Base-by-base conservation (phyloP, 208 protist genomes). In the Trypanosoma melophagium region DNA sequence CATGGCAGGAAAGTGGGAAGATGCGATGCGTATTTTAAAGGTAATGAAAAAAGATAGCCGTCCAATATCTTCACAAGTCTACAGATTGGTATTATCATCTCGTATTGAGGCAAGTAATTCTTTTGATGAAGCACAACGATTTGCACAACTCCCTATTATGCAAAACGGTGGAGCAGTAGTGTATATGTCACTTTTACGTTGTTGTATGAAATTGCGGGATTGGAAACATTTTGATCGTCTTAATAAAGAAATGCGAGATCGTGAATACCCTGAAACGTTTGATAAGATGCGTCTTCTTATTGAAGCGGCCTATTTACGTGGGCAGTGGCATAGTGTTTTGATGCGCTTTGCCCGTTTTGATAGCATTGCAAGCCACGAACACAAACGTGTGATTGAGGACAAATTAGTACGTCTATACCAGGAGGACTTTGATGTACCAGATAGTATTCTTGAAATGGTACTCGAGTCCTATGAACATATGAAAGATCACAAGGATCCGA, bases 221-320 rank as follows among this genome's bases (percentile, higher is more conserved):
- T 92, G 86, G 83, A 69, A 70, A 50, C 58, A 78, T 50, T 89
- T 92, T 71, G 76, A 76, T 25, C 58, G 59, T 41, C 57, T 92
- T 22, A 69, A 85, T 64, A 58, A 69, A 7, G 80, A 92, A 63
- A 89, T 92, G 86, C 67, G 74, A 28, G 58, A 74, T 24, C 74
- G 76, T 7, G 79, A 89, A 35, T 73, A 81, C 4, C 80, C 83
- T 7, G 80, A 89, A 70, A 86, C 73, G 4, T 92, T 79, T 55
- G 86, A 87, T 44, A 92, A 87, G 74, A 87, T 92, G 77, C 54
- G 66, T 49, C 54, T 92, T 12, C 74, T 89, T 28, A 83, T 92
- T 45, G 79, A 87, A 74, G 81, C 83, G 31, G 86, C 86, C 7
- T 82, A 81, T 52, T 25, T 65, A 40, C 80, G 79, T n/a, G 62